Evolutionary conservation across 2,329 filamentous ascomycete species (phyloP).

Genomic region (Aureobasidium melanogenum): DNA sequence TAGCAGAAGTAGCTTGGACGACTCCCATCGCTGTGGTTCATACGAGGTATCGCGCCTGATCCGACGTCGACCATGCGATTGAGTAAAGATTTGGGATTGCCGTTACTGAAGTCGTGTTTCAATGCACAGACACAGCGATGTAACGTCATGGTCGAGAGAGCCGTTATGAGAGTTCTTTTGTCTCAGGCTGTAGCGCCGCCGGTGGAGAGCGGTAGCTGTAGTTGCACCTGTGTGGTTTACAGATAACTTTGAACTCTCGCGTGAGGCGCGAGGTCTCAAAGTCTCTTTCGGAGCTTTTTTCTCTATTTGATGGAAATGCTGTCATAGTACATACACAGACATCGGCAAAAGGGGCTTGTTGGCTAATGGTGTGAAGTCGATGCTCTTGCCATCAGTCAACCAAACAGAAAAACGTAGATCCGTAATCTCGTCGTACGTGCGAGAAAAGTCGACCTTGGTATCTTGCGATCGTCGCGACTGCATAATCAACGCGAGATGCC

Average conservation of each 20-base stretch:
- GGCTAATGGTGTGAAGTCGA: background rate
- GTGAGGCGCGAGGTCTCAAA: background rate
- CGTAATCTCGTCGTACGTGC: background rate
- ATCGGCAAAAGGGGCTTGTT: background rate
- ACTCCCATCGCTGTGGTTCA: background rate
- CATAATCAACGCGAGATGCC: constrained; percentile 2
- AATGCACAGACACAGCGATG: background rate
- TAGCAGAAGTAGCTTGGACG: background rate
- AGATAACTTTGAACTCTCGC: background rate
- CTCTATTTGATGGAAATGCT: background rate
- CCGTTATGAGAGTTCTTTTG: background rate
- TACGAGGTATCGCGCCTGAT: background rate
- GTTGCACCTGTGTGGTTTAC: background rate
- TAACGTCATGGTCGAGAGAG: background rate
- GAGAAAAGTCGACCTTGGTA: background rate
- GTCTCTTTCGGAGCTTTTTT: background rate
- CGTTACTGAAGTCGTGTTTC: background rate
- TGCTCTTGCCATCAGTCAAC: background rate
- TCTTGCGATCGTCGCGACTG: constrained; percentile 4
- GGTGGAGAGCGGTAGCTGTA: background rate
- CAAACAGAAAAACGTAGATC: background rate
- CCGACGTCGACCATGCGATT: background rate
- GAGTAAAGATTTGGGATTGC: background rate
- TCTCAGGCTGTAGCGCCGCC: background rate
- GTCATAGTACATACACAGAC: background rate